Percentiles rank a stretch among this genome's conserved stretches.
phyloP scores from a whole-genome alignment of 2,329 filamentous ascomycete genomes.

The Xylaria sp. region DNA sequence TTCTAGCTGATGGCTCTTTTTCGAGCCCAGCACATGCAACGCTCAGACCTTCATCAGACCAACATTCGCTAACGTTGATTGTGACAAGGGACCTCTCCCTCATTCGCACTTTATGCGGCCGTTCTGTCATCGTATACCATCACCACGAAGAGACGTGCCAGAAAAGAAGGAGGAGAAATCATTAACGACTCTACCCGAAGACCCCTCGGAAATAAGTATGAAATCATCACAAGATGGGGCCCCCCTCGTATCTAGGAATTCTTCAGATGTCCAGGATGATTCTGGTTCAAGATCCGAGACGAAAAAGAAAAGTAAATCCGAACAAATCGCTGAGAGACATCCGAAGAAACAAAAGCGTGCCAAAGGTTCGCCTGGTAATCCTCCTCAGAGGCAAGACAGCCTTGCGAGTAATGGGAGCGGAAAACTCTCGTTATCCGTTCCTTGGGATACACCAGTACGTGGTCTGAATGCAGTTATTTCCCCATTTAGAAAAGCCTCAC shows the following conservation, averaged over 20 bases:
- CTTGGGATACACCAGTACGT: constrained; percentile 37
- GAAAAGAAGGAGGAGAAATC: constrained; percentile 42
- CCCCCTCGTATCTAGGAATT: constrained; percentile 30
- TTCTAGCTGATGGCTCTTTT: not conserved
- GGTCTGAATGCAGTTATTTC: not conserved
- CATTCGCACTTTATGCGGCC: constrained; percentile 69
- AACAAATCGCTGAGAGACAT: constrained; percentile 45
- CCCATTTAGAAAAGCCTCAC: not conserved
- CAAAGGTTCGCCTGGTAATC: constrained; percentile 46
- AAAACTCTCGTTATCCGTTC: constrained; percentile 30
- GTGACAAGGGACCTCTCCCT: constrained; percentile 51
- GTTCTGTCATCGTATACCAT: constrained; percentile 57
- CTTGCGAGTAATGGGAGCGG: constrained; percentile 27
- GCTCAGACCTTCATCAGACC: not conserved
- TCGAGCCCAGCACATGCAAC: not conserved
- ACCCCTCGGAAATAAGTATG: constrained; percentile 34
- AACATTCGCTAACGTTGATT: not conserved
- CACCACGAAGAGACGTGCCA: constrained; percentile 39
- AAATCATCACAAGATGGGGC: constrained; percentile 28
- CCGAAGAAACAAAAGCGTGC: constrained; percentile 41
- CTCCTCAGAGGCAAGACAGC: constrained; percentile 43
- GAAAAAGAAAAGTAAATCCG: constrained; percentile 46
- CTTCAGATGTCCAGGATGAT: constrained; percentile 31
- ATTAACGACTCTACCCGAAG: constrained; percentile 39
- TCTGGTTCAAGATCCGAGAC: constrained; percentile 33